phyloP scores from a whole-genome alignment of 352 stramenopile species.

The Phytophthora niederhauseri region DNA sequence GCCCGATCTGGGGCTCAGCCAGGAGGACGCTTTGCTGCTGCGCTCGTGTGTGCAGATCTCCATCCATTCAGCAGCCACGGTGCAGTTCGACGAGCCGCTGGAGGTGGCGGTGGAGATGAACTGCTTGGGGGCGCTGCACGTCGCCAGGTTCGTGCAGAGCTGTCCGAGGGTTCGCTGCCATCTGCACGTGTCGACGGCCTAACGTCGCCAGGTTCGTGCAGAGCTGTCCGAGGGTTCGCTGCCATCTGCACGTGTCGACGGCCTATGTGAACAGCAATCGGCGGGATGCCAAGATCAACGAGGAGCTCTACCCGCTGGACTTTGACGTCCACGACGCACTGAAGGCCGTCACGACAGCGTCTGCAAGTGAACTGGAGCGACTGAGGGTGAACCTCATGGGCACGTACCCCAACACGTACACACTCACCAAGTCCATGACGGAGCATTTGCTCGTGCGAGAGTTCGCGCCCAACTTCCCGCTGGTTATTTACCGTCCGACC shows the following conservation, averaged over 20 bases:
- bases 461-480: constrained; percentile 48
- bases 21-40: constrained; percentile 49
- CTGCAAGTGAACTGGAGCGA: constrained; percentile 60
- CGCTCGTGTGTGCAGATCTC: constrained; percentile 60
- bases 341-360: constrained; percentile 53
- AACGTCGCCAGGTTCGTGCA: constrained; percentile 75
- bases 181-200: constrained; percentile 85
- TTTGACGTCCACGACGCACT: constrained; percentile 82
- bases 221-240: constrained; percentile 50
- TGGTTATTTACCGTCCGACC: constrained; percentile 84
- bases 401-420: constrained; percentile 91
- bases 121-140: constrained; percentile 69
- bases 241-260: constrained; percentile 85
- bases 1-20: constrained; percentile 60
- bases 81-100: constrained; percentile 88
- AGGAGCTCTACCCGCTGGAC: constrained; percentile 86
- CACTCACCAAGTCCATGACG: constrained; percentile 90
- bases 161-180: constrained; percentile 62
- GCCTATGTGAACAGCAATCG: constrained; percentile 90
- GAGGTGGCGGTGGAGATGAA: constrained; percentile 91
- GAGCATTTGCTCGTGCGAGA: constrained; percentile 75
- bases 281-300: constrained; percentile 53
- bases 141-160: constrained; percentile 63
- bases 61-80: constrained; percentile 87
- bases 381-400: constrained; percentile 83